A percentile compares a stretch with the other conserved stretches of the same genome.
Evolutionary conservation across 257 asterid species (phyloP).

Genomic region (Petunia axillaris): DNA sequence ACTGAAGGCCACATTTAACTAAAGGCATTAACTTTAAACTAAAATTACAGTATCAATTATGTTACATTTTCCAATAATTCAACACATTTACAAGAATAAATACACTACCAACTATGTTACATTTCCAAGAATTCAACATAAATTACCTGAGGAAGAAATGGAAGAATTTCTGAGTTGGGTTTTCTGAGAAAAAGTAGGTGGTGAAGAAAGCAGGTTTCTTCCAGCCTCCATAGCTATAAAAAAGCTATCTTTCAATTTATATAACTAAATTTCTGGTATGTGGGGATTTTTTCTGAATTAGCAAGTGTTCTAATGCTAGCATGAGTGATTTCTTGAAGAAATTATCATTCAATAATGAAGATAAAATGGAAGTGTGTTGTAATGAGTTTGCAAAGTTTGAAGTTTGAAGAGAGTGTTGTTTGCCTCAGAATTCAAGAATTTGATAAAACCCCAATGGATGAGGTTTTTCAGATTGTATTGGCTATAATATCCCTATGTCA

Average conservation of each 20-base stretch:
- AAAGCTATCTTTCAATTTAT: background rate
- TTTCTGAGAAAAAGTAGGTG: slow-evolving; percentile 60
- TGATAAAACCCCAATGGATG: slow-evolving; percentile 24
- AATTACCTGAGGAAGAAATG: slow-evolving; percentile 54
- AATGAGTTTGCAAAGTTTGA: background rate
- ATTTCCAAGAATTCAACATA: background rate
- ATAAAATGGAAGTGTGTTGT: slow-evolving; percentile 18
- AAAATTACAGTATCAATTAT: background rate
- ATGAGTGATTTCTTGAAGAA: slow-evolving; percentile 14
- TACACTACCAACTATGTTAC: background rate
- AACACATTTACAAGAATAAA: background rate
- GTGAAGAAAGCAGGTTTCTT: slow-evolving; percentile 64
- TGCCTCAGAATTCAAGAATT: slow-evolving; percentile 25
- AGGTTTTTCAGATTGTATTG: slow-evolving; percentile 22
- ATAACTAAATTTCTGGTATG: background rate
- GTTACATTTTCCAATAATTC: background rate
- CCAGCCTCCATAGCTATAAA: slow-evolving; percentile 62
- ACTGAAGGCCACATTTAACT: background rate
- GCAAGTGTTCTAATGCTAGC: background rate
- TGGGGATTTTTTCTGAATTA: slow-evolving; percentile 15
- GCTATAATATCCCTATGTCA: slow-evolving; percentile 15
- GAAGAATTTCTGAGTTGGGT: slow-evolving; percentile 51
- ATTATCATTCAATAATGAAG: slow-evolving; percentile 12
- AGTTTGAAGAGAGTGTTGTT: background rate
- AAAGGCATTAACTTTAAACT: background rate